A percentile compares a stretch with the other conserved stretches of the same genome.
Conservation (phyloP, 768 basidiomycete genomes). For the Gymnopilus junonius region DNA sequence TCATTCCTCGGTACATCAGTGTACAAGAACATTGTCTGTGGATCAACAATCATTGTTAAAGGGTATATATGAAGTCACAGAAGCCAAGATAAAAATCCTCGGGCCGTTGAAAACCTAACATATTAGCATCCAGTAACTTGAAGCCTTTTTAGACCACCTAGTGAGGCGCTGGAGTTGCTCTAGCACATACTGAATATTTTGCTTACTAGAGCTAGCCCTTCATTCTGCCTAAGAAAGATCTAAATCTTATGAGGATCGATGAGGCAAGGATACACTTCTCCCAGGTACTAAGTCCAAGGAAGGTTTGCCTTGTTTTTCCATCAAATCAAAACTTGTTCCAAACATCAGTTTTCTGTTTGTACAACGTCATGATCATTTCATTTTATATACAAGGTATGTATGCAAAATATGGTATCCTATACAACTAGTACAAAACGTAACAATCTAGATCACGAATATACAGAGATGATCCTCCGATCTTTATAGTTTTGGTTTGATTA, state of each 20-base stretch:
- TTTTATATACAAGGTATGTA: not conserved
- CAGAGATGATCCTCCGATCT: not conserved
- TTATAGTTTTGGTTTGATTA: conserved; percentile 57
- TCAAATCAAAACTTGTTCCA: not conserved
- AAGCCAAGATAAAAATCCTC: not conserved
- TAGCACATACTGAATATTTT: too few relatives aligned
- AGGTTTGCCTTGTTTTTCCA: not conserved
- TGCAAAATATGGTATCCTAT: too few relatives aligned
- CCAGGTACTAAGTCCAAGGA: not conserved
- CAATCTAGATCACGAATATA: conserved; percentile 1
- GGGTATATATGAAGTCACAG: not conserved
- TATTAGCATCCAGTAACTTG: not conserved
- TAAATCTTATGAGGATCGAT: too few relatives aligned
- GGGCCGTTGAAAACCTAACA: not conserved
- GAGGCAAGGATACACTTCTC: too few relatives aligned
- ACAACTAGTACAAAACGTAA: too few relatives aligned
- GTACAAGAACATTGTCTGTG: not conserved
- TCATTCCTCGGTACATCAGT: conserved; percentile 4
- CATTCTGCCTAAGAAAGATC: too few relatives aligned
- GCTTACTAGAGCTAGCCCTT: too few relatives aligned
- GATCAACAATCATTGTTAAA: not conserved
- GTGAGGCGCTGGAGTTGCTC: not conserved
- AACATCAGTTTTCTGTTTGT: not conserved
- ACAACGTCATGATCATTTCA: not conserved
- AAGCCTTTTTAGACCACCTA: not conserved